Evolutionary conservation across 495 filamentous ascomycete species (phyloP), one percentile per base, ranked within the genome.

Genomic region (Hypoxylon lienhwacheense): DNA sequence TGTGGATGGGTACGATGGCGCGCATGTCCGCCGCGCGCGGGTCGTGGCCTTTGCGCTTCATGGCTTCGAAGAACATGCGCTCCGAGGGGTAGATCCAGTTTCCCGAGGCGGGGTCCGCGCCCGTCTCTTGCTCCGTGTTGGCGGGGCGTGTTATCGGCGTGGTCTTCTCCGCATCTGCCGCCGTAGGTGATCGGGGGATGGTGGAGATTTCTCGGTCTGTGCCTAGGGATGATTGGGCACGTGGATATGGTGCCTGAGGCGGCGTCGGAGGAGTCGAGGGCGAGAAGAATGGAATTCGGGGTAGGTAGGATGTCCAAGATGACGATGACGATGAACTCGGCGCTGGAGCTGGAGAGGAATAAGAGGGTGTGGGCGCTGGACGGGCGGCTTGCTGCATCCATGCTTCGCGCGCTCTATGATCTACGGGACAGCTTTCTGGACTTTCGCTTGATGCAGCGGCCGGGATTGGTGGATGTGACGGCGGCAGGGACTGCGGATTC

Each of bases 11-110:
- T 39, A 97, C 91, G 21, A 97, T 90, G 16, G 87, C 85, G 45
- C 81, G 81, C 81, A 97, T 95, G 64, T 95, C 88, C 15, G 77
- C 73, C 1, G 83, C 82, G 21, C 71, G 55, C 12, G 83, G 77
- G 25, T 73, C 70, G 70, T 79, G 71, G 17, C 81, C 81, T 50
- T 97, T 97, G 64, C 91, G 84, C 78, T 85, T 82, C 81, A 98
- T 87, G 7, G 93, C 91, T 16, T 91, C 85, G 75, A 96, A 97
- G 74, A 98, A 98, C 79, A 93, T 91, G 50, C 85, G 81, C 65
- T 98, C 95, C 0, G 89, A 95, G 0, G 93, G 93, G 72, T 98
- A 98, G 37, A 98, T 85, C 93, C 95, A 98, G 67, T 95, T 92
- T 11, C 91, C 90, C 2, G 76, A 77, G 12, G 73, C 67, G 25